Conservation (phyloP, 768 basidiomycete species). For the Russula brevipes region DNA sequence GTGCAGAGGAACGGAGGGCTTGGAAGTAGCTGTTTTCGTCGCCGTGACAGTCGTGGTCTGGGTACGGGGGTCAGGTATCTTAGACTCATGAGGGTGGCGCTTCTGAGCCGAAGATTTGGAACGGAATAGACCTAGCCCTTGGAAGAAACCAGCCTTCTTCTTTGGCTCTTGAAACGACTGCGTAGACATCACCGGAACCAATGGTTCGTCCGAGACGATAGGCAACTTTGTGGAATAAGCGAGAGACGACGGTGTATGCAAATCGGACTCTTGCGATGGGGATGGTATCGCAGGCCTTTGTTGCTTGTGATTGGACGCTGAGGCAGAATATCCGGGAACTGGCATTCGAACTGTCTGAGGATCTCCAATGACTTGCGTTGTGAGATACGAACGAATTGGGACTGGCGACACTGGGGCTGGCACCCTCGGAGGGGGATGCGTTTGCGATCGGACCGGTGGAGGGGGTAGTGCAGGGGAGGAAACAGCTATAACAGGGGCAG, state of each 20-base stretch:
- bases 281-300: conserved; percentile 19
- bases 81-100: conserved; percentile 7
- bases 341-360: conserved; percentile 1
- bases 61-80: conserved; percentile 1
- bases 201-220: conserved; percentile 17
- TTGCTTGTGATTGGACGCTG: conserved; percentile 6
- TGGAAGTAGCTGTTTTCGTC: conserved; percentile 11
- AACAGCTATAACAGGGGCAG: conserved; percentile 13
- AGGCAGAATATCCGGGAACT: conserved; percentile 19
- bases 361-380: conserved; percentile 14
- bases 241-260: conserved; percentile 26
- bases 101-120: conserved; percentile 23
- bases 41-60: conserved; percentile 2
- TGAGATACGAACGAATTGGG: conserved; percentile 19
- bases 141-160: conserved; percentile 25
- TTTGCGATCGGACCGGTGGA: conserved; percentile 17
- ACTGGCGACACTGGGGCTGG: conserved; percentile 13
- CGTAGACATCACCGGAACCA: conserved; percentile 18
- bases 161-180: conserved; percentile 25
- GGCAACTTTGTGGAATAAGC: conserved; percentile 22
- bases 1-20: not conserved
- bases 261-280: conserved; percentile 23
- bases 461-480: conserved; percentile 7
- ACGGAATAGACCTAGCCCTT: conserved; percentile 24
- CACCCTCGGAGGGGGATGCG: conserved; percentile 12